Percentiles rank a stretch among this genome's conserved stretches.
These are phyloP conservation scores for Akebia trifoliata DNA, from an alignment of 164 flowering plant genomes.

Conservation along the genomic window DNA sequence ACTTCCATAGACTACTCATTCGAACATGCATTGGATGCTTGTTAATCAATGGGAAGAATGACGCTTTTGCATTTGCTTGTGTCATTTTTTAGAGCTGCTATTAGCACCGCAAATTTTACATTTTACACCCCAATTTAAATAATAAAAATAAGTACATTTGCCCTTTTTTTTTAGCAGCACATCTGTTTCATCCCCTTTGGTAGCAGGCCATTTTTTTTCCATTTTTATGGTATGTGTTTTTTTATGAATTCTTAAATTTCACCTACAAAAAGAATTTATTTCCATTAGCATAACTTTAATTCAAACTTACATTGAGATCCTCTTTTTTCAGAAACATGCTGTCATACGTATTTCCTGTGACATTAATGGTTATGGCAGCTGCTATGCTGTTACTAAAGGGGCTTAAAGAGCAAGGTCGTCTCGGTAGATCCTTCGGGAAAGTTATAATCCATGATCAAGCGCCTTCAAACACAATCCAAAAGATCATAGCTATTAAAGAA, in stretches of 20 bases:
- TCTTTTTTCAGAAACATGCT: constrained; percentile 61
- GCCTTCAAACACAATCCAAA: constrained; percentile 89
- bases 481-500: constrained; percentile 80
- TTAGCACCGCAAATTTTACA: no score
- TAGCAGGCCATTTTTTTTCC: background rate
- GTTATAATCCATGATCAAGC: constrained; percentile 89
- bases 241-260: background rate
- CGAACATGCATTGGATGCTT: no score
- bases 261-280: background rate
- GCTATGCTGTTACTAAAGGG: constrained; percentile 71
- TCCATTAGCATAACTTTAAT: background rate
- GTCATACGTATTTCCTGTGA: constrained; percentile 57
- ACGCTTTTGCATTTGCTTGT: no score
- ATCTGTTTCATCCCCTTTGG: no score
- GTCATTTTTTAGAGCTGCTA: no score
- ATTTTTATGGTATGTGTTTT: background rate
- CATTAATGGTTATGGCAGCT: constrained; percentile 54
- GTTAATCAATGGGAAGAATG: no score
- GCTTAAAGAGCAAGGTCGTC: constrained; percentile 89
- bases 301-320: constrained; percentile 4
- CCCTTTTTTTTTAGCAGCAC: no score
- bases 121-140: no score
- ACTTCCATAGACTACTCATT: no score
- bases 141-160: no score
- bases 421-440: constrained; percentile 82